Conservation (phyloP, 805 yeast genomes). For the Zygosaccharomyces bisporus region DNA sequence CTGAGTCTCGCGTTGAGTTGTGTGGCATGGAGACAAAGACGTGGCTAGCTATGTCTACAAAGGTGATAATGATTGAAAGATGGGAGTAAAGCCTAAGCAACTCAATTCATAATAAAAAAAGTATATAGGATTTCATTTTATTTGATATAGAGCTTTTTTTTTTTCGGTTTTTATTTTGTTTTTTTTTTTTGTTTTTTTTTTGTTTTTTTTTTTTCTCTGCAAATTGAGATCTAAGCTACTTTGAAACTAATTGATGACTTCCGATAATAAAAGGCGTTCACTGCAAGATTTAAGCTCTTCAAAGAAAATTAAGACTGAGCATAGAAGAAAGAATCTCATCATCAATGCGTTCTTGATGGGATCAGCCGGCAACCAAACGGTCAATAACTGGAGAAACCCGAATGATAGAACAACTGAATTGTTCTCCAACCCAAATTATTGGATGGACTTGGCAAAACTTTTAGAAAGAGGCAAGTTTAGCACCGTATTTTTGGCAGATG, state of each 20-base stretch:
- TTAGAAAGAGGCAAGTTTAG: conserved; percentile 40
- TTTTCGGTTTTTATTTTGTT: too few species aligned
- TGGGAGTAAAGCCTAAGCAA: too few species aligned
- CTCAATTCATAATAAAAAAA: too few species aligned
- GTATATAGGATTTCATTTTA: background rate
- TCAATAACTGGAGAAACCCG: conserved; percentile 21
- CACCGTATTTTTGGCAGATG: conserved; percentile 41
- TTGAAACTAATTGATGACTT: background rate
- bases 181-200: too few species aligned
- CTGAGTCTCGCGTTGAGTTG: background rate
- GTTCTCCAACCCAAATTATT: conserved; percentile 34
- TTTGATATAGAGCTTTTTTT: too few species aligned
- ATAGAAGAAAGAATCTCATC: conserved; percentile 27
- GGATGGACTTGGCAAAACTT: conserved; percentile 38
- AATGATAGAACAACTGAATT: conserved; percentile 11
- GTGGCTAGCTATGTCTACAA: too few species aligned
- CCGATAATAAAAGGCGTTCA: background rate
- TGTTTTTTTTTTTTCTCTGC: too few species aligned
- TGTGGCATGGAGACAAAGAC: background rate
- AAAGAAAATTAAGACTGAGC: conserved; percentile 1
- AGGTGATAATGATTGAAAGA: too few species aligned
- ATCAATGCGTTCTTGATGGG: conserved; percentile 40
- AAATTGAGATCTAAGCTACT: too few species aligned
- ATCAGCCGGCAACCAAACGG: conserved; percentile 23
- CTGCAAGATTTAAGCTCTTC: background rate